phyloP scores from a whole-genome alignment of 495 filamentous ascomycete species.

The Parathielavia hyrcaniae region DNA sequence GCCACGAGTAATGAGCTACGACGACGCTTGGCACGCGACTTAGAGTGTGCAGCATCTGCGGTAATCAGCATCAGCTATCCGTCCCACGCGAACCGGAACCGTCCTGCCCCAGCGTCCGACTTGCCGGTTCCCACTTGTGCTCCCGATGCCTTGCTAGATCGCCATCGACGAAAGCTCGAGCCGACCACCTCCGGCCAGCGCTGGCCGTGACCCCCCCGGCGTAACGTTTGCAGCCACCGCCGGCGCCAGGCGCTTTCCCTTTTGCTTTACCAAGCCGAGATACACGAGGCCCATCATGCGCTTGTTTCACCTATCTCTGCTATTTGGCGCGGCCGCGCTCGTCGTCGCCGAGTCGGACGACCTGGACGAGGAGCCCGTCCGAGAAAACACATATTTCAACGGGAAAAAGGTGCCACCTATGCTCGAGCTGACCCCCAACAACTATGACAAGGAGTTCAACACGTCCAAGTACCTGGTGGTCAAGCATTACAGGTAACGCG shows the following conservation, averaged over 20 bases:
- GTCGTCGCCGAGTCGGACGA: constrained; percentile 28
- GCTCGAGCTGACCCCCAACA: constrained; percentile 46
- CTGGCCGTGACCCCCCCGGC: not conserved
- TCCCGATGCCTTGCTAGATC: constrained; percentile 9
- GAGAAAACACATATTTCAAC: constrained; percentile 66
- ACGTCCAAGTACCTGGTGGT: constrained; percentile 42
- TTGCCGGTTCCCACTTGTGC: constrained; percentile 1
- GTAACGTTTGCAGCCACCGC: not conserved
- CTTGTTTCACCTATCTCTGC: constrained; percentile 30
- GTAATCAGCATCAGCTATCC: constrained; percentile 22
- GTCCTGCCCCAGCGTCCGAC: constrained; percentile 4
- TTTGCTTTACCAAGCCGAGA: too few relatives aligned
- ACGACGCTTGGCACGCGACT: constrained; percentile 6
- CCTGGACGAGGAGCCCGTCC: constrained; percentile 31
- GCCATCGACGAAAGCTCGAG: not conserved
- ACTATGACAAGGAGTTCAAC: constrained; percentile 37
- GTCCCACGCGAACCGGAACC: constrained; percentile 19
- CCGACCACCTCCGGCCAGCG: not conserved
- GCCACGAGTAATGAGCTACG: constrained; percentile 15
- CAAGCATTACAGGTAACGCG: constrained; percentile 45
- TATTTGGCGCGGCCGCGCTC: constrained; percentile 38
- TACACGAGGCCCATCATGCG: constrained; percentile 19
- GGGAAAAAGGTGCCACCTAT: constrained; percentile 69
- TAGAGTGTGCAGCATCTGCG: constrained; percentile 20
- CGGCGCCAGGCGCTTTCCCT: not conserved